Evolutionary conservation across 345 rosid genomes (phyloP).

Genomic region (Aquilaria sinensis): DNA sequence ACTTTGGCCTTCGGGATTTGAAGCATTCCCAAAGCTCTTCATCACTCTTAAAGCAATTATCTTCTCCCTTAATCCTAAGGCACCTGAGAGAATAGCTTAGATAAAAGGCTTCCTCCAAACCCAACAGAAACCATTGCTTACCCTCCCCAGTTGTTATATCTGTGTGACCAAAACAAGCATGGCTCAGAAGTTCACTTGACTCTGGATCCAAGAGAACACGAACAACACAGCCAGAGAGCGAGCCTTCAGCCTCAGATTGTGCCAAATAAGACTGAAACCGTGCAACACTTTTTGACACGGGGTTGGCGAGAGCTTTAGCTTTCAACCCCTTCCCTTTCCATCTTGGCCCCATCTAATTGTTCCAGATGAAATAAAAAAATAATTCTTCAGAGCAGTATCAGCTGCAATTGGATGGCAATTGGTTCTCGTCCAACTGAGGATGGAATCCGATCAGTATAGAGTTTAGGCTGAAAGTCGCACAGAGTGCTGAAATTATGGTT

Average conservation of each 20-base stretch:
- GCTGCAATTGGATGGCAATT: too few species aligned
- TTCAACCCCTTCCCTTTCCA: constrained; percentile 80
- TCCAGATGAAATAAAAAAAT: not conserved
- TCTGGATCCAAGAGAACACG: constrained; percentile 46
- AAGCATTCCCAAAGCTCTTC: constrained; percentile 48
- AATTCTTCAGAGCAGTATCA: not conserved
- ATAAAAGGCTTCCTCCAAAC: constrained; percentile 81
- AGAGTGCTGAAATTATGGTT: too few species aligned
- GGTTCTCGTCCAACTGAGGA: too few species aligned
- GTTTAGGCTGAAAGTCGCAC: too few species aligned
- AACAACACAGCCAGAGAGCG: constrained; percentile 44
- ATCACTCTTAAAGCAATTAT: constrained; percentile 22
- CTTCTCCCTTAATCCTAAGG: constrained; percentile 39
- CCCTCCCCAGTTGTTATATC: constrained; percentile 46
- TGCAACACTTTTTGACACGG: constrained; percentile 55
- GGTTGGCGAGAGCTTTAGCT: constrained; percentile 68
- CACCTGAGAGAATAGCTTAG: constrained; percentile 51
- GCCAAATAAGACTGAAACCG: constrained; percentile 49
- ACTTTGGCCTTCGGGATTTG: constrained; percentile 35
- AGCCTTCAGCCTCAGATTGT: constrained; percentile 34
- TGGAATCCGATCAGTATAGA: too few species aligned
- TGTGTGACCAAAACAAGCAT: constrained; percentile 68
- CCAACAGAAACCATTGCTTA: constrained; percentile 66
- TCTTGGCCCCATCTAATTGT: constrained; percentile 52
- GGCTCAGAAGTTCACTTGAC: constrained; percentile 49